Percentiles rank a stretch among this genome's conserved stretches.
These are phyloP conservation scores for Homolaphlyctis polyrhiza DNA, from an alignment of 371 early-diverging fungal genomes.

Conservation along the genomic window DNA sequence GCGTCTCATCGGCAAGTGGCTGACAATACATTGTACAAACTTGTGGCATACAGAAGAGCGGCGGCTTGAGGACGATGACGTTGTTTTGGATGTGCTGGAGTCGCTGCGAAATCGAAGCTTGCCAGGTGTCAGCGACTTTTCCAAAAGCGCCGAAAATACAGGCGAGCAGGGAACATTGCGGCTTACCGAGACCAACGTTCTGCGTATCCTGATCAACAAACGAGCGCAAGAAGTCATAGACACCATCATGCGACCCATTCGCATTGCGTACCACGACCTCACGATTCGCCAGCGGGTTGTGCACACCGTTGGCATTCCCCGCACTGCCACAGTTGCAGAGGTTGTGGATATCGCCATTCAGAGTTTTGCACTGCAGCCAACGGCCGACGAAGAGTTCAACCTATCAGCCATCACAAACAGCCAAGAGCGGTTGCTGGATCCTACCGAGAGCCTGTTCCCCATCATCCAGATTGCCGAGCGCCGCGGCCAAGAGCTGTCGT, in stretches of 20 bases:
- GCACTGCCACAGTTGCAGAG: constrained; percentile 19
- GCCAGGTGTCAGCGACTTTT: constrained; percentile 33
- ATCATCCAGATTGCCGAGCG: neutral
- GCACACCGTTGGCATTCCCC: constrained; percentile 38
- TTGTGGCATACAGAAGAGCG: constrained; percentile 25
- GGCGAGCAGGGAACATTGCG: constrained; percentile 16
- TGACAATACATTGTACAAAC: neutral
- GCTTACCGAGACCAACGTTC: constrained; percentile 39
- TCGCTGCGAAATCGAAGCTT: constrained; percentile 25
- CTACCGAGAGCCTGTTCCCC: neutral
- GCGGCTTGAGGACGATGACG: constrained; percentile 22
- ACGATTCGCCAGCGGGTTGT: constrained; percentile 21
- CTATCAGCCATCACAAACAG: constrained; percentile 24
- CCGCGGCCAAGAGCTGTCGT: neutral
- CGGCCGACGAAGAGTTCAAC: constrained; percentile 8
- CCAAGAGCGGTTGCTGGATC: constrained; percentile 12
- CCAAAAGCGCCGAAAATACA: constrained; percentile 1
- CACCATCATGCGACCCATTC: constrained; percentile 30
- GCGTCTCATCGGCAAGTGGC: neutral
- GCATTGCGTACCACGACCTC: constrained; percentile 19
- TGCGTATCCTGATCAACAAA: constrained; percentile 42
- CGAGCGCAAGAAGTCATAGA: constrained; percentile 34
- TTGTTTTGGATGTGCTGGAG: constrained; percentile 27
- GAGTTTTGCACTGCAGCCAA: constrained; percentile 27
- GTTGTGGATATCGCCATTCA: constrained; percentile 27